These are phyloP conservation scores for Cladophialophora exuberans DNA, from an alignment of 2,329 filamentous ascomycete species.

Conservation along the genomic window DNA sequence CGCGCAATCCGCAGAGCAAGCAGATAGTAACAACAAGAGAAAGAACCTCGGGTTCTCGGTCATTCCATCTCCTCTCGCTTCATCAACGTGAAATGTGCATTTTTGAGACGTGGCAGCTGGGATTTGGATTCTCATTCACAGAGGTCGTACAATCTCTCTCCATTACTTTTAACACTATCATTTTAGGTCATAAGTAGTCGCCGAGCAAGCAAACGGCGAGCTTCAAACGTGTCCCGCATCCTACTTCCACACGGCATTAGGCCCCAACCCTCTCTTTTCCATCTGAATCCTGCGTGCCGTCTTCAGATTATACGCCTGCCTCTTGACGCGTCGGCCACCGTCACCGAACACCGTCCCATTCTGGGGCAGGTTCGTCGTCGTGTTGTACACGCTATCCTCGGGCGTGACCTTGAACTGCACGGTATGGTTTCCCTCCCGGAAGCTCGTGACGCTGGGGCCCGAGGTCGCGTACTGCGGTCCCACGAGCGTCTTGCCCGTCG, in stretches of 20 bases:
- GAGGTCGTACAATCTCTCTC: no score
- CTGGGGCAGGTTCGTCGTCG: constrained; percentile 30
- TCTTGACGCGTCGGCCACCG: background rate
- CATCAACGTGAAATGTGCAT: no score
- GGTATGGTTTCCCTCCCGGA: constrained; percentile 38
- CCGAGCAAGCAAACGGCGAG: no score
- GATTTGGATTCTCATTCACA: no score
- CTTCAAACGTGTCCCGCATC: background rate
- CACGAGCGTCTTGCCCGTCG: constrained; percentile 50
- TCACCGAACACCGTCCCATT: constrained; percentile 10
- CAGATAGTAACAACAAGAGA: no score
- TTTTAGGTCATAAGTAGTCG: no score
- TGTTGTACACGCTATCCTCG: constrained; percentile 22
- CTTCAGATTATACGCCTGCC: constrained; percentile 10
- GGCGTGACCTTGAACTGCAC: constrained; percentile 30
- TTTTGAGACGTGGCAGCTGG: no score
- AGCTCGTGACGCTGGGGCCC: constrained; percentile 54
- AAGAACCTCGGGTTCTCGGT: no score
- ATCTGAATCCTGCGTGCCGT: constrained; percentile 8
- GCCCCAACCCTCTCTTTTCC: background rate
- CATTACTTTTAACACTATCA: no score
- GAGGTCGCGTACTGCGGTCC: constrained; percentile 55
- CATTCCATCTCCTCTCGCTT: no score
- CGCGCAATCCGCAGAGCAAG: no score
- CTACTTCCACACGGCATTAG: background rate